Evolutionary conservation across 306 rosid genomes (phyloP).

Genomic region (Begonia loranthoides): DNA sequence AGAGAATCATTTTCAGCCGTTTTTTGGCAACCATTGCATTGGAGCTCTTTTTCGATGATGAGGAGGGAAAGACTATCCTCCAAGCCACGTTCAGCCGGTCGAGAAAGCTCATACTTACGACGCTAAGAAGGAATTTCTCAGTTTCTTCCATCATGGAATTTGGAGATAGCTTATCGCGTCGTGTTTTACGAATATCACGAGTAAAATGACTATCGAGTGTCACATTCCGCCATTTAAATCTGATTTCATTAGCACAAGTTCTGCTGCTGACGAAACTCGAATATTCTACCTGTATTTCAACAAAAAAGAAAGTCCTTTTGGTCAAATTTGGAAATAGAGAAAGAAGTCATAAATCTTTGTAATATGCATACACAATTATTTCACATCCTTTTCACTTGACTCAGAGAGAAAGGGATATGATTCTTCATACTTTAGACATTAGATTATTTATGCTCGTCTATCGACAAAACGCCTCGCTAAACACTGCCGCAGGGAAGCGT

Average conservation of each 20-base stretch:
- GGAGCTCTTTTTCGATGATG: conserved; percentile 47
- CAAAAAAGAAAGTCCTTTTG: conserved; percentile 7
- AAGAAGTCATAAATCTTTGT: background rate
- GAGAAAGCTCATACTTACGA: conserved; percentile 74
- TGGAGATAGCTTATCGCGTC: conserved; percentile 28
- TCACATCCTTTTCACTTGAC: too few species aligned
- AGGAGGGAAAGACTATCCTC: conserved; percentile 78
- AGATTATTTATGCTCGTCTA: background rate
- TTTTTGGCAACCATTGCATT: conserved; percentile 87
- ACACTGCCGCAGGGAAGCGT: background rate
- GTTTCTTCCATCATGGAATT: conserved; percentile 43
- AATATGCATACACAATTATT: background rate
- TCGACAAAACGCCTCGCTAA: background rate
- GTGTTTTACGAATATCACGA: conserved; percentile 18
- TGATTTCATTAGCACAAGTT: conserved; percentile 27
- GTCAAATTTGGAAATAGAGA: background rate
- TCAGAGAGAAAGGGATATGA: too few species aligned
- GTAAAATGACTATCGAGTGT: too few species aligned
- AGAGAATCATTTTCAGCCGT: conserved; percentile 89
- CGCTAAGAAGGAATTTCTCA: conserved; percentile 59
- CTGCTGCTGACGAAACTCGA: conserved; percentile 34
- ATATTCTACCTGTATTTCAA: conserved; percentile 45
- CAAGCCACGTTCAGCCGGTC: conserved; percentile 86
- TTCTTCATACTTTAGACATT: too few species aligned
- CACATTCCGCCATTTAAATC: conserved; percentile 23